A percentile compares a stretch with the other conserved stretches of the same genome.
phyloP scores from a whole-genome alignment of 2,329 filamentous ascomycete species.

The Coniochaeta sp. region DNA sequence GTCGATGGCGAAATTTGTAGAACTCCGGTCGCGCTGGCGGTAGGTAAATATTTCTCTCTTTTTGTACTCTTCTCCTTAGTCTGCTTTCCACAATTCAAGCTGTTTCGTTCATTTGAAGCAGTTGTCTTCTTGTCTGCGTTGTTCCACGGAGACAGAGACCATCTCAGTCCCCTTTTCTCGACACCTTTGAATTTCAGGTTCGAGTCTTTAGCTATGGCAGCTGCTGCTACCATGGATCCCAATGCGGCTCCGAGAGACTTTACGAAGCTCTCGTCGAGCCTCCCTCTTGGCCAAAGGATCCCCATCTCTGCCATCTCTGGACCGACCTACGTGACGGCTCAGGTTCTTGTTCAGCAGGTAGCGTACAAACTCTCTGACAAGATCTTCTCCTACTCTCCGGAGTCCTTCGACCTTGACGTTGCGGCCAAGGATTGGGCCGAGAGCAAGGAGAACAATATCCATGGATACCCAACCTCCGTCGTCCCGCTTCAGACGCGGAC shows the following conservation, averaged over 20 bases:
- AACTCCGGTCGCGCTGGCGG: neutral
- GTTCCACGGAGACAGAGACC: neutral
- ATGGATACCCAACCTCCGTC: constrained; percentile 72
- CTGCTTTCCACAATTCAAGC: neutral
- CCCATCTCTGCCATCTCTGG: constrained; percentile 61
- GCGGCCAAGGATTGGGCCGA: constrained; percentile 73
- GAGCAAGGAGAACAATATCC: constrained; percentile 65
- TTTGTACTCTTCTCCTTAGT: neutral
- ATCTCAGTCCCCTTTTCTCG: neutral
- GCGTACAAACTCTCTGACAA: constrained; percentile 94
- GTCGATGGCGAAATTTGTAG: neutral
- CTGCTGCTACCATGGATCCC: neutral
- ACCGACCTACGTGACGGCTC: constrained; percentile 86
- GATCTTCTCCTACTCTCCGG: constrained; percentile 93
- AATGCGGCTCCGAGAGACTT: constrained; percentile 12
- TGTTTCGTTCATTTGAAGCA: constrained; percentile 10
- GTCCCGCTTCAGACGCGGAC: constrained; percentile 78
- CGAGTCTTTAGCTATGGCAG: neutral
- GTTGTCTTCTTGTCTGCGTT: neutral
- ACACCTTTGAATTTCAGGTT: neutral
- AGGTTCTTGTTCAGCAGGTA: constrained; percentile 91
- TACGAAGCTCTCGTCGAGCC: constrained; percentile 39
- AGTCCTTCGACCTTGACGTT: constrained; percentile 83
- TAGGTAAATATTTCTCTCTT: constrained; percentile 1
- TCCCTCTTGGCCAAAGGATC: constrained; percentile 50